Base-by-base conservation (phyloP, 768 basidiomycete species). In the Phanerochaete carnosa region DNA sequence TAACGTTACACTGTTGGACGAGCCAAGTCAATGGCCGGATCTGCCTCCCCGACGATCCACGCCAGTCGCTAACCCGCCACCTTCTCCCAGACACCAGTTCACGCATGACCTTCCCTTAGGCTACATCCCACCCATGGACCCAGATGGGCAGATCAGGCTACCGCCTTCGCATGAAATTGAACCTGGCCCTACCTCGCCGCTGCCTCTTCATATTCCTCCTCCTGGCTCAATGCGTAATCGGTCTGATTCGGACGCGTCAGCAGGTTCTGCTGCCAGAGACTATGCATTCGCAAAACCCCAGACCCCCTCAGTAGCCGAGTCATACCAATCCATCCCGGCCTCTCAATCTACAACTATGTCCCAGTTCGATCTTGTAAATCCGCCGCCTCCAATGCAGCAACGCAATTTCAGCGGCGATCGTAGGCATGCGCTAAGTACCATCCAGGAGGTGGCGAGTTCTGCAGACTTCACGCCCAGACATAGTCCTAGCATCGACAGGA, bases 391-490 rank as follows among this genome's bases (percentile, higher is more conserved):
- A 45, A 2, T 53, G 56, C 39, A 61, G 25, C 32, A 59, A n/a
- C 62, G 62, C 2, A 43, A 22, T 29, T 58, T 58, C 28, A 35
- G 61, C 12, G 59, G 64, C 25, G 62, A 66, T 8, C 55, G 66
- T 3, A 63, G 55, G 45, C 59, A 61, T 22, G 62, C 59, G 4
- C 55, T 71, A 39, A 66, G 67, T 58, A 63, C 64, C 1, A 71
- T 71, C 33, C 64, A 65, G 2, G 70, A 71, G 33, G 67, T 66
- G 5, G 58, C 67, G 7, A 67, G 66, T 30, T 65, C 70, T 3
- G 61, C 66, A 59, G 70, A 69, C 45, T 67, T 57, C 58, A 68
- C 62, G 22, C 70, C 70, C 22, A 53, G 62, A 3, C 60, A 62
- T 54, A 68, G 65, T 32, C 70, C 70, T 16, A 56, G 62, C 3